Percentiles rank a stretch among this genome's conserved stretches.
Evolutionary conservation across 208 protist genomes (phyloP).

Genomic region (Polymyxa betae): DNA sequence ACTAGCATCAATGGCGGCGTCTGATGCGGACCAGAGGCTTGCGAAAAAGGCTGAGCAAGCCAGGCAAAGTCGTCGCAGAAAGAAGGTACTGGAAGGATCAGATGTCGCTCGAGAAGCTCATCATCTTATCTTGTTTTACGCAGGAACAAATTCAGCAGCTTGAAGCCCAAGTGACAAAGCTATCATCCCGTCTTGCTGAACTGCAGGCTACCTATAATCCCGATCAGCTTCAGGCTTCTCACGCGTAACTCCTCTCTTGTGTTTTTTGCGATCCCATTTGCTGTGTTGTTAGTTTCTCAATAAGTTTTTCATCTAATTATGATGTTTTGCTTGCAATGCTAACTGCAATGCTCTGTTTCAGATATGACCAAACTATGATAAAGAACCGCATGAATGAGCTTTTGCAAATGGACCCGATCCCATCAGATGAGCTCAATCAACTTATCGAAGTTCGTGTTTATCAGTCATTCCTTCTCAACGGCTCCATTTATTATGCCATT

Average conservation of each 20-base stretch:
- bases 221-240: background rate
- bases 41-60: constrained; percentile 28
- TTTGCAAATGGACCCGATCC: background rate
- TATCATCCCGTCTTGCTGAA: constrained; percentile 1
- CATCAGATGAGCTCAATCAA: background rate
- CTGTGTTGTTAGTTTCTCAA: background rate
- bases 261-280: no score
- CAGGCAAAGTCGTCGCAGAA: background rate
- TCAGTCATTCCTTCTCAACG: background rate
- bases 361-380: background rate
- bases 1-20: background rate
- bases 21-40: background rate
- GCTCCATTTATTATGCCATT: background rate
- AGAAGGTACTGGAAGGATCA: no score
- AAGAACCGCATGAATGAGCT: background rate
- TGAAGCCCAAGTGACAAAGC: background rate
- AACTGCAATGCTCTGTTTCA: background rate
- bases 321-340: background rate
- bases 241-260: constrained; percentile 39
- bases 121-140: background rate
- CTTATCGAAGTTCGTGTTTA: background rate
- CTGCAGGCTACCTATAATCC: background rate
- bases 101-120: no score
- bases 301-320: background rate
- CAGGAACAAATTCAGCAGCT: background rate